Percentiles rank a stretch among this genome's conserved stretches.
Conservation (phyloP, 2,329 filamentous ascomycete species). For the Botrytis porri region DNA sequence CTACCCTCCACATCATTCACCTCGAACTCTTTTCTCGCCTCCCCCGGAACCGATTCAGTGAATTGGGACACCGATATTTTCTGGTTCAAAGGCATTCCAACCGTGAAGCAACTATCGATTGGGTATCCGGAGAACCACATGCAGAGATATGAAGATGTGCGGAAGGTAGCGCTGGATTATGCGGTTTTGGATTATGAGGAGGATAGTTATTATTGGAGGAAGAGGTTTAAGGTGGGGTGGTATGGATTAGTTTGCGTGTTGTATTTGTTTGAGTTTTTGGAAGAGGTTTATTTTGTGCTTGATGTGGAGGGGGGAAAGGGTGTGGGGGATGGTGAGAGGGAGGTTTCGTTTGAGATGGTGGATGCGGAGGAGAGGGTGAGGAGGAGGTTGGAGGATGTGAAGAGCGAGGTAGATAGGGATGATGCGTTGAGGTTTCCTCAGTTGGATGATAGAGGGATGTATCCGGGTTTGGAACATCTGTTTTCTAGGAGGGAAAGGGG, state of each 20-base stretch:
- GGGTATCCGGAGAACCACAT: not conserved
- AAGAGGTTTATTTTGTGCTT: conserved; percentile 16
- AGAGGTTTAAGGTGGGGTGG: not conserved
- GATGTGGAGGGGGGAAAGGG: not conserved
- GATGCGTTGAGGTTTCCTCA: conserved; percentile 11
- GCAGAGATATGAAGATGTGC: not conserved
- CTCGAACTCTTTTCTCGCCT: not conserved
- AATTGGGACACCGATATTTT: conserved; percentile 13
- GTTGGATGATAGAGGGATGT: conserved; percentile 13
- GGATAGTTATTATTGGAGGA: not conserved
- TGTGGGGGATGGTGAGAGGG: not conserved
- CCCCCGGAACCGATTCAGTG: not conserved
- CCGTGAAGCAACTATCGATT: not conserved
- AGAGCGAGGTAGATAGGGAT: not conserved
- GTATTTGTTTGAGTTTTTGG: not conserved
- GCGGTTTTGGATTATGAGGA: conserved; percentile 14
- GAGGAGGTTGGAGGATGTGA: conserved; percentile 2
- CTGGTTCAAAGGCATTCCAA: conserved; percentile 7
- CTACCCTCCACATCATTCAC: not conserved
- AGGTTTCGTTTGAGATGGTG: not conserved
- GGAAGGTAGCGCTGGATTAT: conserved; percentile 14
- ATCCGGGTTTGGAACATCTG: not conserved
- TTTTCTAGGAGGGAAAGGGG: not conserved
- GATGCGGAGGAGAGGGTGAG: not conserved
- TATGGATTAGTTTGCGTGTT: conserved; percentile 1